A percentile compares a stretch with the other conserved stretches of the same genome.
Evolutionary conservation across 148 eudicot genomes (phyloP).

Genomic region (Talinum fruticosum): DNA sequence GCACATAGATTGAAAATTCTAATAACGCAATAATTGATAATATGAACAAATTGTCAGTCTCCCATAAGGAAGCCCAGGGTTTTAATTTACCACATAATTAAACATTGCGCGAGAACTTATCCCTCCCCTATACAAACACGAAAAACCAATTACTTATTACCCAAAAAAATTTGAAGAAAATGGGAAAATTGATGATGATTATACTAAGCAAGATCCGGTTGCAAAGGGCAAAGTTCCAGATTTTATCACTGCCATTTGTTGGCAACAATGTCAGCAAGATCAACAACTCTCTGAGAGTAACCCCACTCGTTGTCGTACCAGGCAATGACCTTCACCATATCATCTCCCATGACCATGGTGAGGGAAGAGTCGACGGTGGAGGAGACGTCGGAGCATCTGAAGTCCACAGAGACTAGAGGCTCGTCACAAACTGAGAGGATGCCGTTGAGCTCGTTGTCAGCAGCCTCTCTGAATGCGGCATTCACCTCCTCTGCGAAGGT

Average conservation of each 20-base stretch:
- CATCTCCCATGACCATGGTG: constrained; percentile 99
- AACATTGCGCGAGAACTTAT: background rate
- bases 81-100: background rate
- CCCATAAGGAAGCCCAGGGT: constrained; percentile 2
- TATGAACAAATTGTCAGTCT: constrained; percentile 12
- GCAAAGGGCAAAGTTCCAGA: constrained; percentile 32
- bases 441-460: constrained; percentile 80
- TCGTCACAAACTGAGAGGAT: constrained; percentile 87
- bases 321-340: constrained; percentile 98
- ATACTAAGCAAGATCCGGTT: constrained; percentile 64
- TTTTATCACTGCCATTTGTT: background rate
- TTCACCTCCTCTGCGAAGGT: constrained; percentile 71
- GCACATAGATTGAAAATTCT: too few relatives aligned
- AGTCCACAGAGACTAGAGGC: constrained; percentile 93
- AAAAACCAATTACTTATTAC: background rate
- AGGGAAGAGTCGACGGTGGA: constrained; percentile 90
- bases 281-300: constrained; percentile 10
- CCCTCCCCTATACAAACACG: constrained; percentile 5
- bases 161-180: background rate
- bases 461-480: constrained; percentile 85
- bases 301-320: constrained; percentile 99
- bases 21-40: too few relatives aligned
- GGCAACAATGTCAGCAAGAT: constrained; percentile 7
- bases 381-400: constrained; percentile 85
- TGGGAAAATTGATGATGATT: constrained; percentile 8